These are phyloP conservation scores for Neoboletus subvelutipes DNA, from an alignment of 768 basidiomycete species.

Conservation along the genomic window DNA sequence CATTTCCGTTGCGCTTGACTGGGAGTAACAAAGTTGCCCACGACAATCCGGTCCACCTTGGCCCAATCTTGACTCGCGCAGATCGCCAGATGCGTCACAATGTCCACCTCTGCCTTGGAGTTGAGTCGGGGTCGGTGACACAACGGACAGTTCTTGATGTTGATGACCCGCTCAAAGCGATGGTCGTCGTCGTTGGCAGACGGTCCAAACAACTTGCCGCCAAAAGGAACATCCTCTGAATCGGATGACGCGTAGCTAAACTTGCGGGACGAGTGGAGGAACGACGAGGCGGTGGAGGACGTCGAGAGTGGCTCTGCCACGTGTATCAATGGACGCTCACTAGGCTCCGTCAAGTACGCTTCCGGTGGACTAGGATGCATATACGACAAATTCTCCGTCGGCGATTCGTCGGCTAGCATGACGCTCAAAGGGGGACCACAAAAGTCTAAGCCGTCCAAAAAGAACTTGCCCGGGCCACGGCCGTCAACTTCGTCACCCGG, in stretches of 20 bases:
- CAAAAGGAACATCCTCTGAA: conserved; percentile 38
- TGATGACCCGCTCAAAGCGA: conserved; percentile 82
- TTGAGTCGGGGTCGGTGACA: conserved; percentile 87
- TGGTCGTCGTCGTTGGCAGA: conserved; percentile 34
- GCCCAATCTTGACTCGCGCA: conserved; percentile 95
- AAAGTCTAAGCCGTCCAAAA: conserved; percentile 61
- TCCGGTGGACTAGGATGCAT: conserved; percentile 14
- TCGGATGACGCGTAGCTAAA: conserved; percentile 47
- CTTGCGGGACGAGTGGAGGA: conserved; percentile 25
- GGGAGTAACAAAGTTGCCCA: conserved; percentile 92
- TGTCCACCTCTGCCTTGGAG: conserved; percentile 88
- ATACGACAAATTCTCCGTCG: conserved; percentile 21
- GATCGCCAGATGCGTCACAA: conserved; percentile 94
- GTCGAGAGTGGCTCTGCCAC: conserved; percentile 30
- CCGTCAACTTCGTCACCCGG: conserved; percentile 41
- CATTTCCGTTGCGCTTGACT: conserved; percentile 96
- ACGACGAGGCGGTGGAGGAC: conserved; percentile 8
- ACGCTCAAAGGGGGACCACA: conserved; percentile 47
- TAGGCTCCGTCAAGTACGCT: conserved; percentile 44
- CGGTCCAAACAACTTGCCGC: background rate
- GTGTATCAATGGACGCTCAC: conserved; percentile 42
- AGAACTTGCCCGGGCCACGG: conserved; percentile 36
- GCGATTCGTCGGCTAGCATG: conserved; percentile 30
- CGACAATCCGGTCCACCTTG: conserved; percentile 83
- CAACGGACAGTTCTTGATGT: conserved; percentile 90